Conservation (phyloP, 2,329 filamentous ascomycete species). For the Boeremia lycopersici region DNA sequence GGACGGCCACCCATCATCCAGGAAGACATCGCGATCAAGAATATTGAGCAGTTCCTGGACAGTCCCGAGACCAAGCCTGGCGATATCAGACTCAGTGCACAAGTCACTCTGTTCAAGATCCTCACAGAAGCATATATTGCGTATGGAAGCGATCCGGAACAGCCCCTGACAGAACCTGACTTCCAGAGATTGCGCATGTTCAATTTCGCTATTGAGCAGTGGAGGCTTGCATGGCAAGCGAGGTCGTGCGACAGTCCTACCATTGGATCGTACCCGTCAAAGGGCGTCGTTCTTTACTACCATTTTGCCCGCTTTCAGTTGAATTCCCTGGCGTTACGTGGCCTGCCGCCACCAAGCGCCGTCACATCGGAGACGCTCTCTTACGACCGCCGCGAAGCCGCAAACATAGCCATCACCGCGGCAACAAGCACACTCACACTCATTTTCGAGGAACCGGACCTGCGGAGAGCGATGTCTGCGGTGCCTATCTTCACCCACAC, state of each 20-base stretch:
- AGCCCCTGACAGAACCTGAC: constrained; percentile 46
- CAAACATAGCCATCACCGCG: constrained; percentile 53
- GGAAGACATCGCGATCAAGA: constrained; percentile 46
- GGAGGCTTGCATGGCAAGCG: constrained; percentile 49
- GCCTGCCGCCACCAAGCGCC: constrained; percentile 50
- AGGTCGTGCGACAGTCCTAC: constrained; percentile 35
- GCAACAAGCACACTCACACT: constrained; percentile 55
- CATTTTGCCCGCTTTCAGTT: constrained; percentile 62
- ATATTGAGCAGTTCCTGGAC: constrained; percentile 43
- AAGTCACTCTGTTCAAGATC: constrained; percentile 43
- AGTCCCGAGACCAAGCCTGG: constrained; percentile 36
- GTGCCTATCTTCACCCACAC: constrained; percentile 60
- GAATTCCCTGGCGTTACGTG: constrained; percentile 55
- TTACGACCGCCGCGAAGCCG: constrained; percentile 49
- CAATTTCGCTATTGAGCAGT: constrained; percentile 53
- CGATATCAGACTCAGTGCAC: constrained; percentile 38
- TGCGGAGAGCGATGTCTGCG: constrained; percentile 50
- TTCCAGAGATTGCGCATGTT: constrained; percentile 49
- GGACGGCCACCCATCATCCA: constrained; percentile 50
- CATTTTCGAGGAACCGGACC: constrained; percentile 53
- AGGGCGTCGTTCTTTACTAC: constrained; percentile 59
- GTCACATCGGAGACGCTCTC: constrained; percentile 53
- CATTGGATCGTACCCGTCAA: constrained; percentile 50
- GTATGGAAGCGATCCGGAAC: constrained; percentile 43
- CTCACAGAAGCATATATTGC: constrained; percentile 42